These are phyloP conservation scores for Neopestalotiopsis rosae DNA, from an alignment of 2,329 filamentous ascomycete genomes.

Conservation along the genomic window DNA sequence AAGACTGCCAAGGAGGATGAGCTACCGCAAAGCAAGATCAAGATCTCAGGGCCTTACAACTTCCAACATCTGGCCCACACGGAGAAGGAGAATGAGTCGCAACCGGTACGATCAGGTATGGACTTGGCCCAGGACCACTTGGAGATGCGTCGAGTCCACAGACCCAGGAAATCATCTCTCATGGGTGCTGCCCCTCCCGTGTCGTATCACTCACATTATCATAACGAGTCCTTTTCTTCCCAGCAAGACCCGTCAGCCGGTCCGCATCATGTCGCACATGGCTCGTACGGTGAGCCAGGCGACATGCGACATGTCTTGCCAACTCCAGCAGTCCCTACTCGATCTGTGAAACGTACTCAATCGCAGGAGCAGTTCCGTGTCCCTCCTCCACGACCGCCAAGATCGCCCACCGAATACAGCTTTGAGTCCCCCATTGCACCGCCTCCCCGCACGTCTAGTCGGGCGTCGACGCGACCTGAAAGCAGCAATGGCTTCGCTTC, in stretches of 20 bases:
- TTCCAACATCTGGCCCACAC: constrained; percentile 70
- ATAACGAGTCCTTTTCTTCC: constrained; percentile 46
- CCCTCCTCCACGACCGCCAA: constrained; percentile 55
- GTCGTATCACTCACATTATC: constrained; percentile 44
- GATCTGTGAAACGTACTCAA: constrained; percentile 47
- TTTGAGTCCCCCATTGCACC: constrained; percentile 51
- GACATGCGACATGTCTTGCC: constrained; percentile 28
- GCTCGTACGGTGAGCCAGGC: constrained; percentile 11
- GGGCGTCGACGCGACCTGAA: constrained; percentile 45
- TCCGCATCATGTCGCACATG: constrained; percentile 26
- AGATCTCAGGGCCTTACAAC: constrained; percentile 69
- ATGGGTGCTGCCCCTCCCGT: constrained; percentile 36
- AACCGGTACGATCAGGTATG: constrained; percentile 43
- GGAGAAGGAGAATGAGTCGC: constrained; percentile 52
- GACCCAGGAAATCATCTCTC: constrained; percentile 40
- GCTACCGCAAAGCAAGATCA: constrained; percentile 46
- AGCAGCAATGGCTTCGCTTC: not conserved
- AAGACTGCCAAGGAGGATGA: constrained; percentile 43
- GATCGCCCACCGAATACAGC: constrained; percentile 48
- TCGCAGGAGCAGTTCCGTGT: constrained; percentile 57
- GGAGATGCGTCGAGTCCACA: constrained; percentile 42
- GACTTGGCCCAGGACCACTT: constrained; percentile 52
- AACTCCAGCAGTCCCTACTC: constrained; percentile 38
- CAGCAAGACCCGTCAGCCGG: constrained; percentile 30
- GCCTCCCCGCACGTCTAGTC: constrained; percentile 59